Evolutionary conservation across 2,329 filamentous ascomycete species (phyloP).

Genomic region (Penicillium sp.): DNA sequence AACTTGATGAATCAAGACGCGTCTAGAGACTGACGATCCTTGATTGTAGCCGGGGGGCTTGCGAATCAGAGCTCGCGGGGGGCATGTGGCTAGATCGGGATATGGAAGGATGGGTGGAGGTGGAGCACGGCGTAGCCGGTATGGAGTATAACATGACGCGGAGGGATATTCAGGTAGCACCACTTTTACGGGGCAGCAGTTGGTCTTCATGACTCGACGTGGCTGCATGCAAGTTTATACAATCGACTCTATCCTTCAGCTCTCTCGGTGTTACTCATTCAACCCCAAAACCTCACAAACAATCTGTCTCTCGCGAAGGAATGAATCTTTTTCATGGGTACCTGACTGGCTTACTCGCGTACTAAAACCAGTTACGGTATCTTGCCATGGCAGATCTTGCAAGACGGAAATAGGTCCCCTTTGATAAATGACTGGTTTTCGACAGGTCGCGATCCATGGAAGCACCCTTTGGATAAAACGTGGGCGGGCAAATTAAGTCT

Average conservation of each 20-base stretch:
- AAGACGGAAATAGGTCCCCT: neutral
- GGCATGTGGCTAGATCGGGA: slow-evolving; percentile 12
- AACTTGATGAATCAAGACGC: slow-evolving; percentile 6
- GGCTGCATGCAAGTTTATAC: neutral
- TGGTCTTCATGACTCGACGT: neutral
- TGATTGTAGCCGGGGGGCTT: neutral
- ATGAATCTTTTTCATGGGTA: neutral
- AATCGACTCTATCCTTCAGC: neutral
- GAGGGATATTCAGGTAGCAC: neutral
- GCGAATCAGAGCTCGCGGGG: slow-evolving; percentile 13
- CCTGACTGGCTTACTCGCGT: neutral
- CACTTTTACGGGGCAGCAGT: neutral
- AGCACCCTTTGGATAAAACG: slow-evolving; percentile 13
- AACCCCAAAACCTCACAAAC: neutral
- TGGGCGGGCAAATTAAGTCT: slow-evolving; percentile 15
- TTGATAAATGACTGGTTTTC: slow-evolving; percentile 12
- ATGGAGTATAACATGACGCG: slow-evolving; percentile 11
- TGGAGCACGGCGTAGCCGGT: slow-evolving; percentile 16
- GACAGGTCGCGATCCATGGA: slow-evolving; percentile 17
- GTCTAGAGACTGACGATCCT: slow-evolving; percentile 14
- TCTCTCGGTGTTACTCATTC: neutral
- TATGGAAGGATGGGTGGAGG: slow-evolving; percentile 9
- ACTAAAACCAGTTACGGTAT: neutral
- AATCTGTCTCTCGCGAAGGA: no score
- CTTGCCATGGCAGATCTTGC: neutral